Evolutionary conservation across 2,329 filamentous ascomycete genomes (phyloP), one percentile per base, ranked within the genome.

Genomic region (Monilinia fructigena): DNA sequence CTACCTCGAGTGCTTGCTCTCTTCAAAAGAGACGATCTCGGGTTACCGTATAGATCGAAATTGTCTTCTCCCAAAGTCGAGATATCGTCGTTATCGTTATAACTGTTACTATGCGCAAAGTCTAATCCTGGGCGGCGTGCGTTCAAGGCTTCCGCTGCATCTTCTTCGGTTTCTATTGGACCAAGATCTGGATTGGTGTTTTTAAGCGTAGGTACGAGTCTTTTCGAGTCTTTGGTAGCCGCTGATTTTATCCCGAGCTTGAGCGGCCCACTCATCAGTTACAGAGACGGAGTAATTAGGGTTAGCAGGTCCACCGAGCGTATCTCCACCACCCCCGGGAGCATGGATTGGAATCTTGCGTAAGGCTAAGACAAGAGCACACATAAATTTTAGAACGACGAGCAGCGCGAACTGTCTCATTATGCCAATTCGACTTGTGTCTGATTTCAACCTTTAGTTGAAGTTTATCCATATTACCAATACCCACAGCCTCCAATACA

Each of bases 351-450:
- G 94, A 23, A 99, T 84, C 79, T 89, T 93, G 79, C 92, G 91
- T 67, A 97, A 81, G 4, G 94, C 93, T 11, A 93, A 79, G 5
- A 95, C 89, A 67, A 99, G 82, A 0, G 95, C 95, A 75, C 93
- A 97, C 88, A 98, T 96, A 80, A 99, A 98, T 79, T 97, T 98
- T n/a, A 77, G 91, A 96, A 68, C 94, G 88, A 63, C 93, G 88
- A 8, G 89, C 85, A 23, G 89, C 89, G 52, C 93, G 90, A 52
- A 97, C 84, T 1, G 86, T 83, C 72, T 97, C 94, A 78, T 97
- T 93, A 72, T 92, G 87, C 91, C 91, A 94, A 79, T 94, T 95
- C 67, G 89, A 92, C 80, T 98, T 98, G 83, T 98, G 93, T 75
- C 90, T 88, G 75, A 97, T 93, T 73, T 91, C 89, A 50, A 97